These are phyloP conservation scores for Fusarium sp. DNA, from an alignment of 2,329 filamentous ascomycete species.

Conservation along the genomic window DNA sequence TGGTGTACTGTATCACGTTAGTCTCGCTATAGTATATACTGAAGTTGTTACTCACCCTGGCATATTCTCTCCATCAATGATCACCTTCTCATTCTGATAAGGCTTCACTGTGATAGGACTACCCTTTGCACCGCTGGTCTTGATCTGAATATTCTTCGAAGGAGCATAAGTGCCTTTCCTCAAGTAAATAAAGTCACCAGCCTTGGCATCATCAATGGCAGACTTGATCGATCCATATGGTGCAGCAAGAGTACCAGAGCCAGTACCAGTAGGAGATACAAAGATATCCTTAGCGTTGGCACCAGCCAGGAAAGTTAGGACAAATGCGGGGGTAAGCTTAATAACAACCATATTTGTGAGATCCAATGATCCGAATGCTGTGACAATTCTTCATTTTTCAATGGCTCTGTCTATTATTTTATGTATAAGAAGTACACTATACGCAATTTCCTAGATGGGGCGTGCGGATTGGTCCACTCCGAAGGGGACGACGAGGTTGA, in stretches of 20 bases:
- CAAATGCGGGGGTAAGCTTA: slow-evolving; percentile 18
- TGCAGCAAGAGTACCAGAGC: slow-evolving; percentile 49
- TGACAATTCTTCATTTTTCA: not conserved
- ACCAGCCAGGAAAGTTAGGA: slow-evolving; percentile 16
- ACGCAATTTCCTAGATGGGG: slow-evolving; percentile 1
- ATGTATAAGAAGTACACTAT: not conserved
- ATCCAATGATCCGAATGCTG: not conserved
- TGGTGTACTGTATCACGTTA: slow-evolving; percentile 49
- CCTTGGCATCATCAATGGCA: slow-evolving; percentile 54
- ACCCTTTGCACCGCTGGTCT: slow-evolving; percentile 51
- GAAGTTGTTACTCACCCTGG: slow-evolving; percentile 8
- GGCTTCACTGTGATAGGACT: slow-evolving; percentile 53
- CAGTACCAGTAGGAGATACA: slow-evolving; percentile 54
- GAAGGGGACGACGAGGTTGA: not conserved
- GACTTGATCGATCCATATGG: slow-evolving; percentile 57
- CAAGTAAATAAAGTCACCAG: slow-evolving; percentile 56
- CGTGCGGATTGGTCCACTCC: slow-evolving; percentile 10
- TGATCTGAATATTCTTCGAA: slow-evolving; percentile 57
- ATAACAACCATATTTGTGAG: slow-evolving; percentile 12
- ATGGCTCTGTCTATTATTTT: not conserved
- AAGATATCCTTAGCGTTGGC: slow-evolving; percentile 49
- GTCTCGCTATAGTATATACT: accelerated
- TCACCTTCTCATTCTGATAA: slow-evolving; percentile 53
- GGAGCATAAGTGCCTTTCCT: slow-evolving; percentile 57
- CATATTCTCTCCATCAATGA: slow-evolving; percentile 54